Base-by-base conservation (phyloP, 2,329 filamentous ascomycete species). In the Graphilbum sp. region DNA sequence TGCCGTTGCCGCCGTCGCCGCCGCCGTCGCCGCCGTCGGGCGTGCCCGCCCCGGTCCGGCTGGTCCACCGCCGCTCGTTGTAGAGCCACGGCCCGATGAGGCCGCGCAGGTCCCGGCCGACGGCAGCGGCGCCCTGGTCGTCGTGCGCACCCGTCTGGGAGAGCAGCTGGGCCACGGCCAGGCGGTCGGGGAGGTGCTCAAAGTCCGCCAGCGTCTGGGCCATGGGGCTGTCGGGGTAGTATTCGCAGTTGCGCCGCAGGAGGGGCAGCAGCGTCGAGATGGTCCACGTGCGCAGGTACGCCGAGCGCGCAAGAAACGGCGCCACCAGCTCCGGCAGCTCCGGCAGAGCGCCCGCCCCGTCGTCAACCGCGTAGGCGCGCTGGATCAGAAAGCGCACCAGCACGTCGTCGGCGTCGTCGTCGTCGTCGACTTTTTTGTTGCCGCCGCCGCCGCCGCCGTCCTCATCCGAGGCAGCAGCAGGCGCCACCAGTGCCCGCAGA, bases 71-170 rank as follows among this genome's bases (percentile, higher is more conserved):
- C 17, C 57, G 64, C 36, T 74, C 64, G 34, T 73, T 74, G 49
- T 79, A 75, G 35, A 86, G 60, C 81, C 81, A 88, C 2, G 82
- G 81, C 0, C 75, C 76, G 36, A 87, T 59, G 29, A 87, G 51
- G 0, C 75, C 72, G 44, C 71, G 70, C 39, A 87, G 51, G 50
- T 86, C 79, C 40, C 79, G 68, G 1, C 71, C 74, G 35, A 77
- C 52, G 9, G 16, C 58, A 43, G 15, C 24, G 15, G 25, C 33
- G 21, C 16, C 18, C 3, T 13, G n/a, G n/a, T 32, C 7, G 6
- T 5, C 16, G n/a, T 15, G 11, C 4, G 30, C 30, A 20, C 63
- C 64, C 2, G 72, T 75, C 38, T 69, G 66, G 8, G 67, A 68
- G 5, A 88, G 59, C 21, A 86, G 61, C 34, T 74, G 56, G 11